A percentile compares a stretch with the other conserved stretches of the same genome.
Conservation (phyloP, 1,139 yeast species). For the Sugiyamaella novakii region DNA sequence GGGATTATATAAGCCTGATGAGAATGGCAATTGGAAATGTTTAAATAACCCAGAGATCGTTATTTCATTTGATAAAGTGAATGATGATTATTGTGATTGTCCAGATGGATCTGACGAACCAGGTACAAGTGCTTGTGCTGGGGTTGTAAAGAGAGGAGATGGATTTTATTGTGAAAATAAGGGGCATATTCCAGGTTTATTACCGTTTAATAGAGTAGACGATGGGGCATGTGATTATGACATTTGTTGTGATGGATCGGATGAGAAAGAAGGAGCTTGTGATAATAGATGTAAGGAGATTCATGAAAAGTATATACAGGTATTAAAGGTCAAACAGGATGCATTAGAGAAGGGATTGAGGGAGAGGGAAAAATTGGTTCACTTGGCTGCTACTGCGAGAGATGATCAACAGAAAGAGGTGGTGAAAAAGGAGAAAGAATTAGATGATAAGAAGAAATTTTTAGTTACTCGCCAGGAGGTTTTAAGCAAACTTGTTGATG, state of each 20-base stretch:
- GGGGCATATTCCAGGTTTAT: constrained; percentile 53
- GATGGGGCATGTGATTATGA: constrained; percentile 95
- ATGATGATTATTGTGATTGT: constrained; percentile 92
- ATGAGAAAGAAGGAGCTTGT: constrained; percentile 55
- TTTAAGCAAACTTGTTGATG: constrained; percentile 37
- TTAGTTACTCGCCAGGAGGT: constrained; percentile 34
- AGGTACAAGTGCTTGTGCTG: constrained; percentile 83
- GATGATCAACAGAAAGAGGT: constrained; percentile 34
- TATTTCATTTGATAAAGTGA: constrained; percentile 63
- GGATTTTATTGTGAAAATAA: constrained; percentile 74
- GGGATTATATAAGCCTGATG: constrained; percentile 56
- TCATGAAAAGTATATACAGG: constrained; percentile 43
- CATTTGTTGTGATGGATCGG: constrained; percentile 92
- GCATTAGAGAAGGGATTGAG: constrained; percentile 44
- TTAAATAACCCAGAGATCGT: constrained; percentile 62
- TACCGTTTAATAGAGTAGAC: constrained; percentile 61
- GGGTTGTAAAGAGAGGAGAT: constrained; percentile 35
- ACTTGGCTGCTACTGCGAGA: constrained; percentile 34
- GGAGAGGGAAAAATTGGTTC: constrained; percentile 40
- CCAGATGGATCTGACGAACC: constrained; percentile 99
- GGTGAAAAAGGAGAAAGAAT: constrained; percentile 29
- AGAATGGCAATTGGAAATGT: constrained; percentile 65
- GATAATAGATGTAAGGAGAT: constrained; percentile 55
- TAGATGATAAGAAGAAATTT: constrained; percentile 26
- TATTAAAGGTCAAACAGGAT: constrained; percentile 36